A percentile compares a stretch with the other conserved stretches of the same genome.
Evolutionary conservation across 1,284 basidiomycete species (phyloP).

Genomic region (Austroboletus olivaceoglutinosus): DNA sequence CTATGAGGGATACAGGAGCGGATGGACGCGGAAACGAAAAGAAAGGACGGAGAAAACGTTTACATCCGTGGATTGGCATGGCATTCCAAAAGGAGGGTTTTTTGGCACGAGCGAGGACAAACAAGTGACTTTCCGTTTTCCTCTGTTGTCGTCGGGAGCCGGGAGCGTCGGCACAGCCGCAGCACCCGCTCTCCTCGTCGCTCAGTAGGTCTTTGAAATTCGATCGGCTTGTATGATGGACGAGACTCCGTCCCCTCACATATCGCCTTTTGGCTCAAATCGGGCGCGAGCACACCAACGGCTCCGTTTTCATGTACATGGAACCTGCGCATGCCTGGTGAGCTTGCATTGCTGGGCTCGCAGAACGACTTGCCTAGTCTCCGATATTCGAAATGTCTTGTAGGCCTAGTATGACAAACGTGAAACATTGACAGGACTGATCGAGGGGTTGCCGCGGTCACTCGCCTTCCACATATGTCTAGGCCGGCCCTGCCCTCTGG

Average conservation of each 20-base stretch:
- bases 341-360: constrained; percentile 1
- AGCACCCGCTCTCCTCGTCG: constrained; percentile 21
- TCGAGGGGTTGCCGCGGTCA: constrained; percentile 29
- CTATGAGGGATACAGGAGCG: constrained; percentile 11
- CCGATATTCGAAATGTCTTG: constrained; percentile 13
- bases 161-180: constrained; percentile 24
- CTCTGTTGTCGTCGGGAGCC: constrained; percentile 30
- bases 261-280: constrained; percentile 1
- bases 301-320: not conserved
- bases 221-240: not conserved
- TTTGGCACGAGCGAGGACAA: constrained; percentile 20
- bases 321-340: constrained; percentile 3
- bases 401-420: constrained; percentile 30
- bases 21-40: constrained; percentile 31
- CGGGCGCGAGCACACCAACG: not conserved
- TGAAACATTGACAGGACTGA: constrained; percentile 35
- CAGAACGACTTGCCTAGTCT: constrained; percentile 2
- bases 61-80: constrained; percentile 32
- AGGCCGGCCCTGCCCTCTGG: constrained; percentile 23
- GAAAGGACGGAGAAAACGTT: constrained; percentile 20
- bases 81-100: constrained; percentile 19
- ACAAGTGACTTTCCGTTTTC: constrained; percentile 13
- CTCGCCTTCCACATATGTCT: constrained; percentile 31
- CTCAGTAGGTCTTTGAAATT: constrained; percentile 33
- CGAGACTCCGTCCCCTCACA: not conserved